These are phyloP conservation scores for Ganoderma lucidum DNA, from an alignment of 1,284 basidiomycete genomes.

Conservation along the genomic window DNA sequence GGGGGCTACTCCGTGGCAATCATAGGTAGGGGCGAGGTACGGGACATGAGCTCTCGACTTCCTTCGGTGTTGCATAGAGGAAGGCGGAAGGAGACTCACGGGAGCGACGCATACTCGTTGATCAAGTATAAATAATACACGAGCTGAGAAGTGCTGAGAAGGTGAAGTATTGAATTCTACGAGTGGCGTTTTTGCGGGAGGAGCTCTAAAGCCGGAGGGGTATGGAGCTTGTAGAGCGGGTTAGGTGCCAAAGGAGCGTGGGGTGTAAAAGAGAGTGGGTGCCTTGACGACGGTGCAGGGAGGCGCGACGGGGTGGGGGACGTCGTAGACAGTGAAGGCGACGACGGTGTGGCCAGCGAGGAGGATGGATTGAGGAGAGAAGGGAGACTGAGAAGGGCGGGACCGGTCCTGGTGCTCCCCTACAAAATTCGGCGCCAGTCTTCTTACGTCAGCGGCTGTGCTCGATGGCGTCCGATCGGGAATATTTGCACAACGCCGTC, in stretches of 20 bases:
- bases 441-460: constrained; percentile 27
- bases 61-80: constrained; percentile 25
- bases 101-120: constrained; percentile 40
- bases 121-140: constrained; percentile 32
- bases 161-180: constrained; percentile 28
- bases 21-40: constrained; percentile 21
- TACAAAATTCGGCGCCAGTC: constrained; percentile 23
- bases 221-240: constrained; percentile 27
- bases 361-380: constrained; percentile 30
- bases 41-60: constrained; percentile 27
- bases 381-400: constrained; percentile 25
- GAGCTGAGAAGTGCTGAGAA: constrained; percentile 22
- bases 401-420: constrained; percentile 7
- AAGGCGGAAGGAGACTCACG: constrained; percentile 33
- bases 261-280: constrained; percentile 36
- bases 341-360: constrained; percentile 36
- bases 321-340: constrained; percentile 39
- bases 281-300: background rate
- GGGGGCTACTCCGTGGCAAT: constrained; percentile 32
- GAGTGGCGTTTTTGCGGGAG: constrained; percentile 34
- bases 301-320: constrained; percentile 26
- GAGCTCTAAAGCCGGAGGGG: constrained; percentile 32
- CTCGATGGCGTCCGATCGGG: constrained; percentile 27
- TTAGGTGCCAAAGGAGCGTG: constrained; percentile 38
- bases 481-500: constrained; percentile 22